Conservation (phyloP, 2,329 filamentous ascomycete genomes). For the Knufia fluminis region DNA sequence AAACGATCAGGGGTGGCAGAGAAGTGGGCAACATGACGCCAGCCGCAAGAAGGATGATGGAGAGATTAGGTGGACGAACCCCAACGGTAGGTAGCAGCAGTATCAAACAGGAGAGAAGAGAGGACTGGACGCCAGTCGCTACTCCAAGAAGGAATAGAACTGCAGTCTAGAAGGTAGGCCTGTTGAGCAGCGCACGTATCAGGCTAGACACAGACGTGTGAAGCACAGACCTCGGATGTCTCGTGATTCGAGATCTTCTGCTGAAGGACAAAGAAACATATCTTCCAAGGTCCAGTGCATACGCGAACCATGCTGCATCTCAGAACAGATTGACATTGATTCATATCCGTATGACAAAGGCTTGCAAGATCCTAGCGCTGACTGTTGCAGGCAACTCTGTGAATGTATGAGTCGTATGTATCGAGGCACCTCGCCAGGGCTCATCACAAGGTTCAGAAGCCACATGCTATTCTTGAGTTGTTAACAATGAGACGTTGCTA, state of each 20-base stretch:
- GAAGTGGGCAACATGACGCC: conserved; percentile 33
- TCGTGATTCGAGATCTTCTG: not conserved
- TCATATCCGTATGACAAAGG: not conserved
- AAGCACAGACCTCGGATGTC: not conserved
- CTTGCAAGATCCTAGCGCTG: not conserved
- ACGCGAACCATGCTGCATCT: too few relatives aligned
- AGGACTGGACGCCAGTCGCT: conserved; percentile 34
- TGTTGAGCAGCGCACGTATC: too few relatives aligned
- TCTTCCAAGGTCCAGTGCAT: not conserved
- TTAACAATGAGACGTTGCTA: too few relatives aligned
- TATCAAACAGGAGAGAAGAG: conserved; percentile 23
- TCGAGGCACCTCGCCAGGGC: too few relatives aligned
- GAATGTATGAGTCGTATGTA: too few relatives aligned
- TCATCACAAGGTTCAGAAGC: too few relatives aligned
- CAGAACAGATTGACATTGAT: too few relatives aligned
- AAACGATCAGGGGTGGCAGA: conserved; percentile 11
- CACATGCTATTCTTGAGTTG: too few relatives aligned
- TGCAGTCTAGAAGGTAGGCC: conserved; percentile 8
- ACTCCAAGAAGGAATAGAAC: conserved; percentile 24
- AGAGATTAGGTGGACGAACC: conserved; percentile 30
- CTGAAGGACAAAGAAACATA: not conserved
- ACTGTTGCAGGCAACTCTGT: too few relatives aligned
- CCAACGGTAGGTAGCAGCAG: conserved; percentile 18
- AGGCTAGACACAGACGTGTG: not conserved
- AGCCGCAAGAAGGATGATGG: conserved; percentile 35